Base-by-base conservation (phyloP, 2,329 filamentous ascomycete species). In the Aureobasidium sp. region DNA sequence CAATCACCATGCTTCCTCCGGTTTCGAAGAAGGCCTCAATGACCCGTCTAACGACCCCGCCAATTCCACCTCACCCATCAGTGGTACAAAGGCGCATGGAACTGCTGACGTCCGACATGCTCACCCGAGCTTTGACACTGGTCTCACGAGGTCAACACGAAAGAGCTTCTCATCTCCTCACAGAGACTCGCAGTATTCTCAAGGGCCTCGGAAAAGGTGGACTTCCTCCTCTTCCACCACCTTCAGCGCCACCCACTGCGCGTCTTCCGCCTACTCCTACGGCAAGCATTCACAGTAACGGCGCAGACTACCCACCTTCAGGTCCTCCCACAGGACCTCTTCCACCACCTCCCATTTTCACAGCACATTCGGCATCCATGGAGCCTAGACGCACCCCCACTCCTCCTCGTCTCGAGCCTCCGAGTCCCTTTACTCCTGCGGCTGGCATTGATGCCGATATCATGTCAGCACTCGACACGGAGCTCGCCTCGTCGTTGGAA, bases 31-130 rank as follows among this genome's bases (percentile, higher is more conserved):
- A 65, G 60, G n/a, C 62, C 22, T 52, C 39, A 5, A 44, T 58
- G 41, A 48, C 36, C 31, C 58, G 63, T 29, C 76, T 83, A 62
- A 64, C 75, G 62, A 84, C 86, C 17, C 90, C 92, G 15, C 90
- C 91, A 1, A 99, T 99, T 65, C 94, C 94, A 15, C 93, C 94
- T 49, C 94, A 97, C 72, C 92, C 94, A 5, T 90, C 88, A 65
- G 91, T 99, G 64, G 93, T 99, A 7, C 94, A 99, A 76, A 85
- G 94, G 44, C 88, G 94, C 49, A 99, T 99, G 94, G 94, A 99
- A 75, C 81, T 99, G 34, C 83, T 99, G 59, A 97, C 94, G 2
- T 97, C 93, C 1, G 94, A 99, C 73, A 99, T 99, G 94, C 83
- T 99, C 65, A 96, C 91, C 8, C 84, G 94, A 63, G 92, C 94